Evolutionary conservation across 805 yeast genomes (phyloP).

Genomic region (Sporopachydermia lactativora): DNA sequence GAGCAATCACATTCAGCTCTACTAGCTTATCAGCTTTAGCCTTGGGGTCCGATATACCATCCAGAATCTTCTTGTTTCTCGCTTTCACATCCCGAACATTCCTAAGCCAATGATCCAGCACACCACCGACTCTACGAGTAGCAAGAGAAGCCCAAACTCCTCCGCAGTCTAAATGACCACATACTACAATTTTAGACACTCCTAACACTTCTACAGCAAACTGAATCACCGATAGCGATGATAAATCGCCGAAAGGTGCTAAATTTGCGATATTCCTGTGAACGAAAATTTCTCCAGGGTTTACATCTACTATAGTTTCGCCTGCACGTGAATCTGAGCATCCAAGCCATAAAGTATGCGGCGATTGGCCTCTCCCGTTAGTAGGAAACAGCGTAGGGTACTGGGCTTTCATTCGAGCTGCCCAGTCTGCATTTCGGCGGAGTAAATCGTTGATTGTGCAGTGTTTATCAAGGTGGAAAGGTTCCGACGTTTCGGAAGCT

Average conservation of each 20-base stretch:
- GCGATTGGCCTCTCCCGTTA: constrained; percentile 77
- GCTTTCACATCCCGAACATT: constrained; percentile 55
- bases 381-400: constrained; percentile 45
- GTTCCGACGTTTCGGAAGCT: no score
- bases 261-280: constrained; percentile 83
- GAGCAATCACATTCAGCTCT: constrained; percentile 63
- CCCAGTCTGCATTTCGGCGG: constrained; percentile 30
- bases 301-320: constrained; percentile 59
- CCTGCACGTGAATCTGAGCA: constrained; percentile 88
- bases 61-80: constrained; percentile 36
- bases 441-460: constrained; percentile 24
- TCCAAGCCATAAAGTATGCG: constrained; percentile 89
- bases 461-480: background rate
- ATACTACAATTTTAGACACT: constrained; percentile 67
- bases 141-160: constrained; percentile 75
- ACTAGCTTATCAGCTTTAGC: constrained; percentile 48
- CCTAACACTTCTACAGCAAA: constrained; percentile 77
- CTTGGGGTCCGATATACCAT: constrained; percentile 33
- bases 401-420: constrained; percentile 26
- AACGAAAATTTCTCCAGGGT: constrained; percentile 86
- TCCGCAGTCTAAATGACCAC: constrained; percentile 95
- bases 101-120: constrained; percentile 58
- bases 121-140: constrained; percentile 48
- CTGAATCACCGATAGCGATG: constrained; percentile 68
- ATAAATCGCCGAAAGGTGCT: constrained; percentile 48